Evolutionary conservation across 1,139 yeast species (phyloP).

Genomic region (Candida albicans): DNA sequence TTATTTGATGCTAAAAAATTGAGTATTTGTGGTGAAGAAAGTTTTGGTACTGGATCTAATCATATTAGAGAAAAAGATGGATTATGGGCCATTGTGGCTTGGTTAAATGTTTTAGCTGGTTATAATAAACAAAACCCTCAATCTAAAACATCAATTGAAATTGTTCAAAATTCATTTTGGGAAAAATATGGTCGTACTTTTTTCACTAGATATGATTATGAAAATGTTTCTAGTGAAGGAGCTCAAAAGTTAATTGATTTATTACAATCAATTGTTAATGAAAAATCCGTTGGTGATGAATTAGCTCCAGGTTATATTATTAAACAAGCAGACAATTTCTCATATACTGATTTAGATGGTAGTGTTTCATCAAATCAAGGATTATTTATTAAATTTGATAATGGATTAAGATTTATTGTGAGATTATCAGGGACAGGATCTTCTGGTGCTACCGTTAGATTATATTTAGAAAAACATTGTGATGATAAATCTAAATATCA

Average conservation of each 20-base stretch:
- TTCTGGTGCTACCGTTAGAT: conserved; percentile 94
- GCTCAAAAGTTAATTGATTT: conserved; percentile 68
- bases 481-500: conserved; percentile 52
- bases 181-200: conserved; percentile 92
- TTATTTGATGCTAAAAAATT: conserved; percentile 89
- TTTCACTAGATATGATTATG: conserved; percentile 95
- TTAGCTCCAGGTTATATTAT: conserved; percentile 52
- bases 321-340: conserved; percentile 80
- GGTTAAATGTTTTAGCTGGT: conserved; percentile 93
- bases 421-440: conserved; percentile 98
- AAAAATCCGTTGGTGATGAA: conserved; percentile 42
- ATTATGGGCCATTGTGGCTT: conserved; percentile 94
- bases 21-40: conserved; percentile 97
- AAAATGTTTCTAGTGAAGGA: conserved; percentile 72
- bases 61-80: conserved; percentile 98
- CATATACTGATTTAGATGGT: conserved; percentile 94
- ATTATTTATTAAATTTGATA: conserved; percentile 73
- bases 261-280: conserved; percentile 42
- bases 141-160: conserved; percentile 59
- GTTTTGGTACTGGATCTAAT: conserved; percentile 96
- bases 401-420: conserved; percentile 84
- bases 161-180: conserved; percentile 89
- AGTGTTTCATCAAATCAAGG: conserved; percentile 92
- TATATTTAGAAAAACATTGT: conserved; percentile 85
- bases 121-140: conserved; percentile 60